These are phyloP conservation scores for Blumeriella jaapii DNA, from an alignment of 2,329 filamentous ascomycete genomes.

Conservation along the genomic window DNA sequence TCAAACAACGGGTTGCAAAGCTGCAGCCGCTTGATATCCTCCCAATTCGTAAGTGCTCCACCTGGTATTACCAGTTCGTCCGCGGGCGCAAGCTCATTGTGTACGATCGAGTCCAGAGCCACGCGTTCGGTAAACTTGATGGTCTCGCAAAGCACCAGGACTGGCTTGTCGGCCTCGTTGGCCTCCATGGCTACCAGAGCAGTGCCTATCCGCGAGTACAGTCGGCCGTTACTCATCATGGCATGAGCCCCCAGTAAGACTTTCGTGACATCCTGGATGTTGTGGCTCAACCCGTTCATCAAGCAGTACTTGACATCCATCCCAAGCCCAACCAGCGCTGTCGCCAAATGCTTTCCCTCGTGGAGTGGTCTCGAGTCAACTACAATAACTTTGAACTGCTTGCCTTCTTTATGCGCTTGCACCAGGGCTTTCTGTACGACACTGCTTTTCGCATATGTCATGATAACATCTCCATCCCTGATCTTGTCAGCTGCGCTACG, in stretches of 20 bases:
- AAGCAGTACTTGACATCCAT: conserved; percentile 73
- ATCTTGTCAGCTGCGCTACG: conserved; percentile 66
- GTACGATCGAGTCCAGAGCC: conserved; percentile 81
- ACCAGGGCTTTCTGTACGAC: conserved; percentile 77
- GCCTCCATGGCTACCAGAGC: conserved; percentile 79
- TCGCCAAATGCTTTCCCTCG: conserved; percentile 61
- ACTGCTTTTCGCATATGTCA: conserved; percentile 78
- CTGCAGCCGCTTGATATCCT: conserved; percentile 46
- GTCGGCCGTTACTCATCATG: conserved; percentile 87
- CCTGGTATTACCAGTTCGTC: conserved; percentile 43
- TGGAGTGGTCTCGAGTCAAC: conserved; percentile 66
- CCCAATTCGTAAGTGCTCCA: conserved; percentile 38
- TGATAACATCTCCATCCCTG: conserved; percentile 64
- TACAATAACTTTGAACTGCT: conserved; percentile 71
- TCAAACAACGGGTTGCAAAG: conserved; percentile 77
- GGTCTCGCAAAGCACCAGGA: conserved; percentile 85
- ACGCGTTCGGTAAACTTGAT: conserved; percentile 92
- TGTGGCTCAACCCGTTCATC: conserved; percentile 64
- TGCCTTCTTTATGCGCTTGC: conserved; percentile 57
- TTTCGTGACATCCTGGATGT: conserved; percentile 49
- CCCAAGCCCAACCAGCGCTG: conserved; percentile 53
- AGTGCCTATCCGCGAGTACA: conserved; percentile 82
- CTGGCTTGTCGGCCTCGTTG: conserved; percentile 61
- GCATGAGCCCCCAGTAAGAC: conserved; percentile 82
- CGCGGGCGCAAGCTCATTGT: conserved; percentile 81